Base-by-base conservation (phyloP, 2,329 filamentous ascomycete genomes). In the Delphinella strobiligena region DNA sequence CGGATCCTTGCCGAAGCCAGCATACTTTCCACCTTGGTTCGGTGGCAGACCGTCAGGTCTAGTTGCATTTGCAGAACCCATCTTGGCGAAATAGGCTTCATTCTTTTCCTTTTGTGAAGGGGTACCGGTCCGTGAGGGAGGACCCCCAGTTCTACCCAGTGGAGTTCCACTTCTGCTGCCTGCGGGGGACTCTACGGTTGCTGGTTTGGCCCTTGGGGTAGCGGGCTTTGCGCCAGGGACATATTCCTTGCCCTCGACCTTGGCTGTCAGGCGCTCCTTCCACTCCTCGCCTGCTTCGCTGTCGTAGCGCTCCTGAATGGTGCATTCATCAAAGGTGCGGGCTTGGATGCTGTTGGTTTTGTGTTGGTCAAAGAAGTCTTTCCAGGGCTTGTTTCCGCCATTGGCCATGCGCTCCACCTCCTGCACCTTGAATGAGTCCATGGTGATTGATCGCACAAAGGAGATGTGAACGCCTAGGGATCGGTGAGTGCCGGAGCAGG, bases 381-480 rank as follows among this genome's bases (percentile, higher is more conserved):
- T 80, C 81, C 87, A 96, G 12, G 78, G 74, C 45, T 82, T 78
- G 63, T 98, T 98, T 39, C 91, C 91, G 34, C 89, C 91, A 16
- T 82, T 70, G 43, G 88, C 78, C 91, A 98, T 96, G 50, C 88
- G 82, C 62, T 85, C 80, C 54, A 96, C 89, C 64, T 98, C 91
- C 53, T 75, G 74, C 48, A 78, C 76, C 62, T 98, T 98, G 71
- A 98, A 96, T 42, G 87, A 87, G 66, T 98, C 91, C 91, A 98
- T 98, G 46, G 86, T 94, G 56, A 96, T 91, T 54, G 83, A 91
- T 44, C 91, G 82, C 48, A 98, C 88, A 66, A 98, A 98, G 59
- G 87, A 94, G 61, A 98, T 94, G 69, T 98, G 91, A 27, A 98
- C 91, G 45, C 91, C 91, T 19, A 98, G 77, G 3, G 87, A 87